Base-by-base conservation (phyloP, 1,284 basidiomycete species). In the Ceratorhiza oryzae-sativae region DNA sequence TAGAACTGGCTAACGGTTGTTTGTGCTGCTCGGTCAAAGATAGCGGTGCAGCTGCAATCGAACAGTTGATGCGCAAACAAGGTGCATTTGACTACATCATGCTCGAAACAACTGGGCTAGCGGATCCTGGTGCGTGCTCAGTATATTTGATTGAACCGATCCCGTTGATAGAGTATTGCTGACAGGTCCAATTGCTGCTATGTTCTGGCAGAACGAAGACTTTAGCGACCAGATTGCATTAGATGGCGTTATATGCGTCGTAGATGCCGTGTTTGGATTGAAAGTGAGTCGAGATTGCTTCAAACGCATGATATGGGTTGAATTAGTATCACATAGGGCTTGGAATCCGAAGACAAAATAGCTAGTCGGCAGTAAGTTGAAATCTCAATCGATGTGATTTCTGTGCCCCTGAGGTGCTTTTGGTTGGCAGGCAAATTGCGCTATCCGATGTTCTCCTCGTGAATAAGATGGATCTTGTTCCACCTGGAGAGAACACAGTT, bases 11-110 rank as follows among this genome's bases (percentile, higher is more conserved):
- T 1, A 97, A 98, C 79, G 95, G 95, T 10, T 97, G 95, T 80
- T 80, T 98, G 25, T 97, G 95, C 80, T 98, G 95, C 80, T 94
- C 93, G 72, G 91, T 97, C 81, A 95, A 96, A 78, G 95, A 97
- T 79, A 85, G 88, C 15, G 95, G 95, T 0, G 86, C 92, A 0
- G 93, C 94, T 32, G 93, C 95, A 1, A 96, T 98, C 63, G 93
- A 97, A 79, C 91, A 92, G 77, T 84, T 97, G 73, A 92, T 89
- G 93, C 83, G 84, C 76, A 86, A 86, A 73, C 92, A 91, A 77
- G 93, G 92, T 27, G 87, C 88, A 2, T 95, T 97, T 77, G 95
- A 97, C 80, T 91, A 97, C 80, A 96, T 97, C 73, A 82, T 98
- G 42, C 85, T 98, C 5, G 95, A 98, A 81, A 93, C 95, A 1